phyloP scores from a whole-genome alignment of 2,329 filamentous ascomycete species.

The Lasiodiplodia citricola region DNA sequence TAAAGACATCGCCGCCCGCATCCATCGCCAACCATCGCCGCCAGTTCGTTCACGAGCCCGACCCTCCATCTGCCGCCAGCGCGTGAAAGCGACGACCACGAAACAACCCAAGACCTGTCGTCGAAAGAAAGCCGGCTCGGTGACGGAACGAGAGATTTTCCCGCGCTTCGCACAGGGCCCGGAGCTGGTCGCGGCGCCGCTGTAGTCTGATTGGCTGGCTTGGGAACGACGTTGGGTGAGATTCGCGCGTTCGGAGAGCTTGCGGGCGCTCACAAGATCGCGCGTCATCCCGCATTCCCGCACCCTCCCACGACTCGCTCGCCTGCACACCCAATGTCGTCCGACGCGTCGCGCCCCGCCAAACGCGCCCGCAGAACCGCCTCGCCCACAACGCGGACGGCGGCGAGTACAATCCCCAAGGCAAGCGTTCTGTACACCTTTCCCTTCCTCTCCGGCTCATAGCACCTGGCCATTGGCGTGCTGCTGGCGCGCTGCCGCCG shows the following conservation, averaged over 20 bases:
- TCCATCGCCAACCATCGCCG: too few species aligned
- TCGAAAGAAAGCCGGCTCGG: background rate
- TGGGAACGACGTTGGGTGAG: background rate
- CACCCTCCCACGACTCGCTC: background rate
- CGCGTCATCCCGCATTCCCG: background rate
- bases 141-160: background rate
- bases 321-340: background rate
- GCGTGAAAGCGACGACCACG: background rate
- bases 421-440: background rate
- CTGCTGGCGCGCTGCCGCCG: too few species aligned
- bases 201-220: background rate
- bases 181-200: too few species aligned
- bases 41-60: too few species aligned
- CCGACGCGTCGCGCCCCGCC: slow-evolving; percentile 18
- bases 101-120: background rate
- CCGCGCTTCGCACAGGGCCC: background rate
- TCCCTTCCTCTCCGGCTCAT: too few species aligned
- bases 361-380: slow-evolving; percentile 4
- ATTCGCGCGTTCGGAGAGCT: too few species aligned
- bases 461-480: background rate
- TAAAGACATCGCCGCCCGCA: too few species aligned
- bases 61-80: too few species aligned
- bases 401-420: background rate
- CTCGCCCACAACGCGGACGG: background rate
- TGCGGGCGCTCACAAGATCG: too few species aligned